Base-by-base conservation (phyloP, 1,139 yeast species). In the Geotrichum aggregatum region DNA sequence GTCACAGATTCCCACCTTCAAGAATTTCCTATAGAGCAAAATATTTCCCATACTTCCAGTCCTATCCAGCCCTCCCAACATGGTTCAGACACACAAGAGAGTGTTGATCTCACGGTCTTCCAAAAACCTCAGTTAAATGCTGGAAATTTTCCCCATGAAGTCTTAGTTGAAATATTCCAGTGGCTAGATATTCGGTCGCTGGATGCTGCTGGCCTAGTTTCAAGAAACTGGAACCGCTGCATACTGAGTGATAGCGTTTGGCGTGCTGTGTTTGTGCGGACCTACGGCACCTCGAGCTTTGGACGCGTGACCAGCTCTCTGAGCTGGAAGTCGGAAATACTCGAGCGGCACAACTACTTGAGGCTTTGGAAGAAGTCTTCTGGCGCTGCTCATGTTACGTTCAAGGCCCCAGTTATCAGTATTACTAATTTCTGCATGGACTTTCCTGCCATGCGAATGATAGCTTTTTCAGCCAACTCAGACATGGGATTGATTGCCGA, bases 81-180 rank as follows among this genome's bases (percentile, higher is more conserved):
- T 54, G 57, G 44, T 41, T 49, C 45, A 21, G 24, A 31, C 13
- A 28, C 22, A 18, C 2, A 7, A n/a, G 26, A 24, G n/a, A 34
- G 43, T 31, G 39, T 47, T 34, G 54, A 52, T 33, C 44, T 34
- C 21, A 24, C 48, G 40, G 40, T 28, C 34, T 47, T 36, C 31
- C 49, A 44, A 40, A 38, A 8, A 14, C 47, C 52, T 26, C 34
- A 42, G 16, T 21, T 46, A 38, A 28, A 21, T 7, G 26, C 39
- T 30, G 47, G 44, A 38, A 11, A 24, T 19, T 62, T 70, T 22
- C 71, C 73, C 0, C 60, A 60, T n/a, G 71, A 67, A 71, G 73
- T 77, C 61, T 68, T 68, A 56, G 59, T 61, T 28, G 58, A 58
- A 38, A 57, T 67, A 42, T 66, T 68, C 55, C 56, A 63, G 42